phyloP scores from a whole-genome alignment of 2,329 filamentous ascomycete species.

The Phymatotrichopsis omnivora region DNA sequence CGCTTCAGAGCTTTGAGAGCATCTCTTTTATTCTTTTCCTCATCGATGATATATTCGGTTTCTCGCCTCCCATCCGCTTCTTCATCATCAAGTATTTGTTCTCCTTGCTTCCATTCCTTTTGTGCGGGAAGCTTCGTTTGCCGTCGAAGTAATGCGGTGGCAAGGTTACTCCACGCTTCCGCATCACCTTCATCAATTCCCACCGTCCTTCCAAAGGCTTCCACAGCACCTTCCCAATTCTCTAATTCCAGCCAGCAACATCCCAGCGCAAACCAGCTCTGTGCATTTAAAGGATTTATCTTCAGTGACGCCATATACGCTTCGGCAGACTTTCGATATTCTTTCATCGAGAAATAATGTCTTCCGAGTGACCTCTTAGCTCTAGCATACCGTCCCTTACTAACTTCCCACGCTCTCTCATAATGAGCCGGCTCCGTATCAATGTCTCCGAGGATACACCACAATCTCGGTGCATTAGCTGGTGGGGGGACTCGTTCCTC shows the following conservation, averaged over 20 bases:
- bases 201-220: conserved; percentile 75
- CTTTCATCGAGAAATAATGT: conserved; percentile 56
- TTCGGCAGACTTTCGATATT: conserved; percentile 59
- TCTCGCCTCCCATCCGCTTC: conserved; percentile 28
- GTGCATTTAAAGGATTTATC: conserved; percentile 69
- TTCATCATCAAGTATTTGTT: conserved; percentile 34
- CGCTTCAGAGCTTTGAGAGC: conserved; percentile 75
- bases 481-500: conserved; percentile 49
- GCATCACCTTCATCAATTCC: conserved; percentile 80
- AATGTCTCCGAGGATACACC: conserved; percentile 88
- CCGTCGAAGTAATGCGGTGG: conserved; percentile 64
- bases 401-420: conserved; percentile 78
- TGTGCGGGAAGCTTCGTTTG: conserved; percentile 32
- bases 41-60: conserved; percentile 5
- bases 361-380: conserved; percentile 82
- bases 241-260: conserved; percentile 74
- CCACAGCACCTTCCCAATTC: conserved; percentile 66
- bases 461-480: conserved; percentile 72
- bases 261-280: conserved; percentile 82
- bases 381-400: conserved; percentile 66
- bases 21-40: conserved; percentile 21
- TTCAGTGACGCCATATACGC: conserved; percentile 69
- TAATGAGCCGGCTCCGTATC: conserved; percentile 66
- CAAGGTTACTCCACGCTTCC: conserved; percentile 89
- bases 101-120: conserved; percentile 33